A percentile compares a stretch with the other conserved stretches of the same genome.
phyloP scores from a whole-genome alignment of 1,284 basidiomycete species.

The Ustilago nuda region DNA sequence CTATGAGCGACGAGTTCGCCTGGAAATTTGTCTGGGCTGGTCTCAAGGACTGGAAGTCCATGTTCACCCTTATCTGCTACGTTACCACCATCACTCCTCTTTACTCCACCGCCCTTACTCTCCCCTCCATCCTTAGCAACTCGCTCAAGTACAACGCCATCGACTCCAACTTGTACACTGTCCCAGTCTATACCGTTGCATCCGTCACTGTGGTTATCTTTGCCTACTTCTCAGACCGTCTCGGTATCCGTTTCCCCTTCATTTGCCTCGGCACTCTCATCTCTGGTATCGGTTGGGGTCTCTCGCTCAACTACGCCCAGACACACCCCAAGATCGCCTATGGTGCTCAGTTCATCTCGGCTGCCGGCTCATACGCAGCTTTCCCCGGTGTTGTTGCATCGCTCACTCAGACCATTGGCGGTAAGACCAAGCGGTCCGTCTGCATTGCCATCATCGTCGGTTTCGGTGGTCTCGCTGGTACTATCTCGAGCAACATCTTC shows the following conservation, averaged over 20 bases:
- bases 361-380: slow-evolving; percentile 55
- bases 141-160: slow-evolving; percentile 57
- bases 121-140: slow-evolving; percentile 59
- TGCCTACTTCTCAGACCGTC: slow-evolving; percentile 50
- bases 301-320: slow-evolving; percentile 40
- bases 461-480: slow-evolving; percentile 56
- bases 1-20: slow-evolving; percentile 59
- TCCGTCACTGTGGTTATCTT: slow-evolving; percentile 66
- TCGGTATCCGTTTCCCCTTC: slow-evolving; percentile 47
- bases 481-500: slow-evolving; percentile 60
- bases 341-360: slow-evolving; percentile 58
- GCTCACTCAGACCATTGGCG: slow-evolving; percentile 52
- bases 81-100: slow-evolving; percentile 57
- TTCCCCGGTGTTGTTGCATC: slow-evolving; percentile 57
- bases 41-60: slow-evolving; percentile 60
- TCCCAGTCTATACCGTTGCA: slow-evolving; percentile 71
- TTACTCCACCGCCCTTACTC: slow-evolving; percentile 59
- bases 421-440: slow-evolving; percentile 57
- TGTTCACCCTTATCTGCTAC: slow-evolving; percentile 58
- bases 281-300: slow-evolving; percentile 56
- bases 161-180: slow-evolving; percentile 69
- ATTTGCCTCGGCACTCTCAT: slow-evolving; percentile 51
- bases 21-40: slow-evolving; percentile 58
- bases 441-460: slow-evolving; percentile 58
- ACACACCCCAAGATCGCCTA: slow-evolving; percentile 49